Evolutionary conservation across 148 eudicot species (phyloP).

Genomic region (Heliamphora exappendiculata): DNA sequence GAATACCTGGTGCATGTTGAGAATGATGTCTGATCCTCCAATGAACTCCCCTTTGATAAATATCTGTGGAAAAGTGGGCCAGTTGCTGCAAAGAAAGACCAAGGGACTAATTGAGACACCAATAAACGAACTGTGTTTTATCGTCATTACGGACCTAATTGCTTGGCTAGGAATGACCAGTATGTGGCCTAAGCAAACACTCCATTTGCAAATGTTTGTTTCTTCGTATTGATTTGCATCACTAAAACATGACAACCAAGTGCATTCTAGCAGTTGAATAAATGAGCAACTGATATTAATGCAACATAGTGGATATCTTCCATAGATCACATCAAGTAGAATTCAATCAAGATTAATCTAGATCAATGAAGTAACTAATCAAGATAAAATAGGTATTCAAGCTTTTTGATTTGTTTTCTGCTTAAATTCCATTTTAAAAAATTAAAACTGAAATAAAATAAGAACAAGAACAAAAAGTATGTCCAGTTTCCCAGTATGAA

Average conservation of each 20-base stretch:
- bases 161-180: neutral
- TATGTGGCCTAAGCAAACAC: neutral
- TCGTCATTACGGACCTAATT: neutral
- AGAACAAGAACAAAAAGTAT: too few species aligned
- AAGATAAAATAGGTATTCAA: too few species aligned
- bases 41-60: conserved; percentile 4
- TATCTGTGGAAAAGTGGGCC: conserved; percentile 3
- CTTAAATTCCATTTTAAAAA: too few species aligned
- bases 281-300: too few species aligned
- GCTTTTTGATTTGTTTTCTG: too few species aligned
- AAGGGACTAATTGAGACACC: neutral
- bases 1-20: conserved; percentile 5
- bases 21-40: conserved; percentile 6
- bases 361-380: too few species aligned
- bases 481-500: neutral
- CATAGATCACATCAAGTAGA: too few species aligned
- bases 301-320: too few species aligned
- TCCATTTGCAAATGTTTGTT: neutral
- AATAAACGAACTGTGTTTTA: neutral
- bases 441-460: too few species aligned
- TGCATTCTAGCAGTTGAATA: too few species aligned
- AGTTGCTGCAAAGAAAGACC: neutral
- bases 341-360: too few species aligned
- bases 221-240: neutral
- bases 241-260: neutral